Conservation (phyloP, 2,329 filamentous ascomycete species). For the Cladobotryum protrusum region DNA sequence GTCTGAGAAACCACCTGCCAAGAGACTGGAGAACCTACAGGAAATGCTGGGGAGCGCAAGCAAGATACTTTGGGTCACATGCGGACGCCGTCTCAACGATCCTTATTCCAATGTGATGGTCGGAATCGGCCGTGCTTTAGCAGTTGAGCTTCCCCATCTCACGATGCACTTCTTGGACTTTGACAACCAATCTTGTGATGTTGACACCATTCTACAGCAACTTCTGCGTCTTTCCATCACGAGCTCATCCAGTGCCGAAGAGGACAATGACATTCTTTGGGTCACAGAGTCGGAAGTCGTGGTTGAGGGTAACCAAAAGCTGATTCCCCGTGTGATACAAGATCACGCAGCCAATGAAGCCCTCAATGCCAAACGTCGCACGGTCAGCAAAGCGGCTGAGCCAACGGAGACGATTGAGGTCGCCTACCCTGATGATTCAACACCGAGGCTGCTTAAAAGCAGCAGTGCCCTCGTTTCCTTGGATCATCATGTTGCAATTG, state of each 20-base stretch:
- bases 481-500: neutral
- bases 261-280: neutral
- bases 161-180: constrained; percentile 1
- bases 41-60: neutral
- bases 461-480: no score
- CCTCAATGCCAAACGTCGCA: neutral
- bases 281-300: neutral
- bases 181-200: neutral
- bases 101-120: constrained; percentile 3
- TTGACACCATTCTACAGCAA: neutral
- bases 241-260: neutral
- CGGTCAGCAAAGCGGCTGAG: neutral
- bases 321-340: neutral
- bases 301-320: neutral
- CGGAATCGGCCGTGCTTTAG: neutral
- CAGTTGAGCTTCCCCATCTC: neutral
- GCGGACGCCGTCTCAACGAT: neutral
- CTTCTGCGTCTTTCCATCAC: neutral
- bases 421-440: neutral
- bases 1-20: neutral
- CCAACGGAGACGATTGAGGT: neutral
- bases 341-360: neutral
- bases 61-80: constrained; percentile 1
- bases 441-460: neutral
- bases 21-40: neutral